phyloP scores from a whole-genome alignment of 371 early-diverging fungal genomes.

The Mortierella sp. region DNA sequence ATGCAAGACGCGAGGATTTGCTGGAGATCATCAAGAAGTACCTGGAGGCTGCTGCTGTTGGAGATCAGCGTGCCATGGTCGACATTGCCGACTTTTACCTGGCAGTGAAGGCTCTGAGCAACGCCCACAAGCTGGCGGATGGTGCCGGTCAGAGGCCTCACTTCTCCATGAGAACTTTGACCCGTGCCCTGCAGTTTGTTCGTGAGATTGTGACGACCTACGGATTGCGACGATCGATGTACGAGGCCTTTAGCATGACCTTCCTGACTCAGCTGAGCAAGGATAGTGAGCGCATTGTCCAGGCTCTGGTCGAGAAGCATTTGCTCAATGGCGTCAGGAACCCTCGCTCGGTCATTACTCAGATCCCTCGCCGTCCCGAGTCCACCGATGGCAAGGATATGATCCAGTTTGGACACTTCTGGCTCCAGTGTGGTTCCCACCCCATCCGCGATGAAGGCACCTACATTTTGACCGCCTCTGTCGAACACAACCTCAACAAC shows the following conservation, averaged over 20 bases:
- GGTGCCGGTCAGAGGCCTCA: conserved; percentile 94
- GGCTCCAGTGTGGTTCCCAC: conserved; percentile 83
- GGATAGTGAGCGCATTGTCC: conserved; percentile 75
- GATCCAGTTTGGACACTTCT: conserved; percentile 88
- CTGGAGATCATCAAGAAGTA: conserved; percentile 86
- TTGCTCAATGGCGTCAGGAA: conserved; percentile 78
- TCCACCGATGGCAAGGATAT: conserved; percentile 59
- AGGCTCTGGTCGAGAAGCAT: conserved; percentile 71
- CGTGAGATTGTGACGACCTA: conserved; percentile 79
- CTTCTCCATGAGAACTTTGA: conserved; percentile 95
- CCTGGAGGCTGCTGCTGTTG: conserved; percentile 67
- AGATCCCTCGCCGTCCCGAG: conserved; percentile 75
- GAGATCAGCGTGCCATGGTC: conserved; percentile 72
- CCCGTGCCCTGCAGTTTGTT: conserved; percentile 91
- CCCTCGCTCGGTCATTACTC: conserved; percentile 70
- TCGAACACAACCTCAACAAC: conserved; percentile 86
- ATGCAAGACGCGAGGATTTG: conserved; percentile 86
- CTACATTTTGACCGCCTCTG: conserved; percentile 94
- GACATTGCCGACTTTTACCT: conserved; percentile 92
- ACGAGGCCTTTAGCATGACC: conserved; percentile 96
- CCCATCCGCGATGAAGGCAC: conserved; percentile 63
- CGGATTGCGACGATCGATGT: conserved; percentile 85
- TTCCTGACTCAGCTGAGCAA: conserved; percentile 92
- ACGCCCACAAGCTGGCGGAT: conserved; percentile 84
- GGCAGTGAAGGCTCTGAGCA: conserved; percentile 79